phyloP scores from a whole-genome alignment of 768 basidiomycete species.

The Hortiboletus flavorubellus region DNA sequence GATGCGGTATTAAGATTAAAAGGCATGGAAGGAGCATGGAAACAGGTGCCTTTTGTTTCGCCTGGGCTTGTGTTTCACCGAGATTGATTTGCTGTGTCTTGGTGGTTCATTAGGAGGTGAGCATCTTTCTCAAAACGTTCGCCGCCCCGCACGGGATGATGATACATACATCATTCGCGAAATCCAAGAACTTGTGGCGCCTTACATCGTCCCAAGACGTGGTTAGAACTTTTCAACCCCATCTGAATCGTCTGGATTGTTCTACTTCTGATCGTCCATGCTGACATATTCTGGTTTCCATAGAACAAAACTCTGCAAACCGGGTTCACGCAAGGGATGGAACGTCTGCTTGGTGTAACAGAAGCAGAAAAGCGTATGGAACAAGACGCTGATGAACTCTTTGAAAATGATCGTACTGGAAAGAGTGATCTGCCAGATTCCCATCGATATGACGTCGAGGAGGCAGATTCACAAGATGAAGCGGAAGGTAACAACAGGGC shows the following conservation, averaged over 20 bases:
- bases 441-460: conserved; percentile 46
- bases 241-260: conserved; percentile 45
- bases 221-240: conserved; percentile 72
- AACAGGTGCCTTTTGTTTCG: conserved; percentile 52
- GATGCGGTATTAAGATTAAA: conserved; percentile 83
- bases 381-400: conserved; percentile 1
- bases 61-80: conserved; percentile 1
- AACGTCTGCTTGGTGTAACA: conserved; percentile 63
- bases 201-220: conserved; percentile 57
- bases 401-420: conserved; percentile 6
- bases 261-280: neutral
- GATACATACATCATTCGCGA: conserved; percentile 71
- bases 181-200: conserved; percentile 54
- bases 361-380: conserved; percentile 18
- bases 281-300: neutral
- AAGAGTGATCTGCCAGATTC: neutral
- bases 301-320: conserved; percentile 71
- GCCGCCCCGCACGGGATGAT: conserved; percentile 33
- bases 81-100: conserved; percentile 6
- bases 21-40: conserved; percentile 67
- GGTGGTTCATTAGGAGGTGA: conserved; percentile 38
- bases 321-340: conserved; percentile 81
- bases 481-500: conserved; percentile 51
- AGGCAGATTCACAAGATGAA: conserved; percentile 63
- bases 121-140: conserved; percentile 7